Evolutionary conservation across 2,329 filamentous ascomycete genomes (phyloP).

Genomic region (Colletotrichum echinochloae): DNA sequence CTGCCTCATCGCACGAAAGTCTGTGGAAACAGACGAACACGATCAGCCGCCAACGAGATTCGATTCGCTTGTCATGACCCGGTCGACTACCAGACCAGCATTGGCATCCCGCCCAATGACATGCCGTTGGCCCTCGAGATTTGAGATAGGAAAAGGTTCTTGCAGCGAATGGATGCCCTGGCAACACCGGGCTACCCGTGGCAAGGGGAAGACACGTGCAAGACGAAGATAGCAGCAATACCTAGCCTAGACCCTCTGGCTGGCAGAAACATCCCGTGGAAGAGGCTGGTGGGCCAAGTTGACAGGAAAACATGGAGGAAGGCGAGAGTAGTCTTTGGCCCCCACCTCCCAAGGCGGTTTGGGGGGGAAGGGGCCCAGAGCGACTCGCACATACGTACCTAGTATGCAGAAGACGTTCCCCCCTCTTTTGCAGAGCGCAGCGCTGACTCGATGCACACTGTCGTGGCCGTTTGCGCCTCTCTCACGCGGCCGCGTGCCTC

Average conservation of each 20-base stretch:
- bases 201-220: conserved; percentile 34
- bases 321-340: conserved; percentile 1
- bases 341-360: too few relatives aligned
- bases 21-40: conserved; percentile 40
- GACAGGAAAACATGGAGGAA: background rate
- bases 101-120: conserved; percentile 12
- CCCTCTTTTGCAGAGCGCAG: background rate
- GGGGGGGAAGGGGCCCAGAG: too few relatives aligned
- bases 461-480: background rate
- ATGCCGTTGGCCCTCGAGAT: conserved; percentile 13
- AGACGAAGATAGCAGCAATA: conserved; percentile 24
- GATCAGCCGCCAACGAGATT: conserved; percentile 21
- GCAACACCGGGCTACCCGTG: conserved; percentile 9
- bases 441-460: conserved; percentile 29
- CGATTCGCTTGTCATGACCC: conserved; percentile 21
- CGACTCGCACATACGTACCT: conserved; percentile 3
- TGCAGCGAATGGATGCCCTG: conserved; percentile 23
- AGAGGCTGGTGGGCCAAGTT: conserved; percentile 3
- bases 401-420: conserved; percentile 1
- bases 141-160: conserved; percentile 3
- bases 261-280: conserved; percentile 37
- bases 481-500: too few relatives aligned
- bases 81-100: conserved; percentile 2
- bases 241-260: conserved; percentile 19
- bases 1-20: conserved; percentile 36